Base-by-base conservation (phyloP, 2,329 filamentous ascomycete species). In the Talaromyces funiculosus region DNA sequence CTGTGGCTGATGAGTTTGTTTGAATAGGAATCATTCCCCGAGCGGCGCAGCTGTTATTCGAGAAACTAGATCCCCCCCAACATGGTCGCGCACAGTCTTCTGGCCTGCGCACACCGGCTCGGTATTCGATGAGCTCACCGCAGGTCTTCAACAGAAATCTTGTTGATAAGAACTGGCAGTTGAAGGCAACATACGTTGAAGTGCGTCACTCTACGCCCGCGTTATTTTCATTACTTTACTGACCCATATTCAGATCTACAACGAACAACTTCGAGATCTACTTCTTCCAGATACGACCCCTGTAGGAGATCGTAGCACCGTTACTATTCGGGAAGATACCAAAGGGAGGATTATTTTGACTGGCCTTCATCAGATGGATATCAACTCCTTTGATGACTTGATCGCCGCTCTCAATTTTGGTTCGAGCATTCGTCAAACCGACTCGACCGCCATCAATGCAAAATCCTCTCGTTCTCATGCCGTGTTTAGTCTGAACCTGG, bases 381-480 rank as follows among this genome's bases (percentile, higher is more conserved):
- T 99, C 69, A 92, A 93, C 70, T 96, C 90, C 0, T 89, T 92
- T 8, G 92, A 97, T 4, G 94, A 99, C 72, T 79, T 99, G 53
- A 85, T 97, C 75, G 87, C 86, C 63, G 92, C 92, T 6, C 81
- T 99, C 60, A 94, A 92, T 72, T 93, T 95, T 70, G 94, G 94
- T 20, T 99, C 94, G 0, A 85, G 88, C 24, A 96, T 99, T 71
- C 89, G 94, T 63, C 94, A 99, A 72, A 99, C 94, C 0, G 94
- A 99, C 76, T 89, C 94, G 24, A 99, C 94, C 2, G 94, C 93
- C 3, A 94, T 97, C 71, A 99, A 99, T 72, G 94, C 93, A 45
- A 93, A 96, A 72, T 99, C 94, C 0, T 99, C 94, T 10, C 91
- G 94, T 65, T 99, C 94, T 1, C 94, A 99, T 73, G 94, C 94